Percentiles rank a stretch among this genome's conserved stretches.
phyloP scores from a whole-genome alignment of 345 rosid genomes.

The Euclidium syriacum region DNA sequence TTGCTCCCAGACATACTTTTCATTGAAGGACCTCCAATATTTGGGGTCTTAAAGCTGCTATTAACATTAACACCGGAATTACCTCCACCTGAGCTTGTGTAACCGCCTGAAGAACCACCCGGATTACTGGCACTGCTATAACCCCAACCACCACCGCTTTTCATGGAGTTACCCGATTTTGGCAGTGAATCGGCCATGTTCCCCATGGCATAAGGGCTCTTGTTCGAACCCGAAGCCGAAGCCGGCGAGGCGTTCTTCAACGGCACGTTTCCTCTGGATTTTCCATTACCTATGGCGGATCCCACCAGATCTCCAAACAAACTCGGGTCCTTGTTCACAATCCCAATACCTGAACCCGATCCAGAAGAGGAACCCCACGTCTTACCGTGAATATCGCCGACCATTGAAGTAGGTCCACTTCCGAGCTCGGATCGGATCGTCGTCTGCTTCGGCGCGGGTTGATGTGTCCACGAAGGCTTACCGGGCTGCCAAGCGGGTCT shows the following conservation, averaged over 20 bases:
- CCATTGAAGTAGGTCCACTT: slow-evolving; percentile 69
- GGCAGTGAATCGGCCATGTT: slow-evolving; percentile 79
- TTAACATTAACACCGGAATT: slow-evolving; percentile 33
- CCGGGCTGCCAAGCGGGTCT: slow-evolving; percentile 69
- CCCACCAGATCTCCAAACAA: slow-evolving; percentile 85
- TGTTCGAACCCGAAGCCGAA: slow-evolving; percentile 29
- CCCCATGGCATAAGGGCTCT: slow-evolving; percentile 69
- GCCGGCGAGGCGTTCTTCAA: slow-evolving; percentile 53
- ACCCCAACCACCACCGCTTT: slow-evolving; percentile 45
- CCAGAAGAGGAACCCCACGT: slow-evolving; percentile 58
- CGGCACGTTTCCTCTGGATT: slow-evolving; percentile 52
- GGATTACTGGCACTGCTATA: slow-evolving; percentile 33
- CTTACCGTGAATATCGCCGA: slow-evolving; percentile 86
- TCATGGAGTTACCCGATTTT: slow-evolving; percentile 37
- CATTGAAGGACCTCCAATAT: slow-evolving; percentile 67
- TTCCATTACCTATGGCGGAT: slow-evolving; percentile 79
- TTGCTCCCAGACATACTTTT: slow-evolving; percentile 40
- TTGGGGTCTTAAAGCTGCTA: slow-evolving; percentile 33
- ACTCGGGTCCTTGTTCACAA: slow-evolving; percentile 62
- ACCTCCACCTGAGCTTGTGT: slow-evolving; percentile 20
- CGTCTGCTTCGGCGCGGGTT: slow-evolving; percentile 53
- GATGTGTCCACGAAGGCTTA: slow-evolving; percentile 88
- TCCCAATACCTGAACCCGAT: slow-evolving; percentile 54
- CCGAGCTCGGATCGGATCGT: slow-evolving; percentile 34
- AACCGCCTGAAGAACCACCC: slow-evolving; percentile 14